Evolutionary conservation across 768 basidiomycete genomes (phyloP), one percentile per base, ranked within the genome.

Genomic region (Kwoniella newhampshirensis): DNA sequence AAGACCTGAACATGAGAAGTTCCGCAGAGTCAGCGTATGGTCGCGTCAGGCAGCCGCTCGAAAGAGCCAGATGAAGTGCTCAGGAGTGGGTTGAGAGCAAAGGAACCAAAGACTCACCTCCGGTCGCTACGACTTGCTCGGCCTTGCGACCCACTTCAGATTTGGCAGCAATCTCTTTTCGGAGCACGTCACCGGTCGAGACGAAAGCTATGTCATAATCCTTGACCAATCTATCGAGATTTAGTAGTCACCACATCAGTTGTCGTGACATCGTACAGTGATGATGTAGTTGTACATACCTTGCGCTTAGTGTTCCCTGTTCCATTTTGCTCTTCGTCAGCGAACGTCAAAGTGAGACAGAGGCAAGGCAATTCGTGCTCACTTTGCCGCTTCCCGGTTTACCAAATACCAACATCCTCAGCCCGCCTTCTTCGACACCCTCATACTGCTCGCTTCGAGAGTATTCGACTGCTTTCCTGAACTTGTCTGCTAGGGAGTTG

Each of bases 341-440:
- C 36, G 6, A 30, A 7, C 3, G 7, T 3, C 3, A 41, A 7
- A 44, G 6, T 5, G 42, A 44, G 13, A 3, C 18, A 44, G 23
- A 27, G 27, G 7, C 30, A 12, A 36, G n/a, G n/a, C n/a, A n/a
- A n/a, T n/a, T n/a, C 20, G 5, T 13, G 39, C 61, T 46, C 41
- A 66, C 65, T 64, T 65, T 71, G 11, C 67, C 62, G 64, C 73
- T 72, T 5, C 75, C 77, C 11, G 77, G 77, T 59, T 77, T 77
- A 13, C 77, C 77, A 63, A 78, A 78, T 37, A 78, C 63, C 49
- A 78, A 56, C 67, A 77, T 71, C 43, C 77, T 57, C 47, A 76
- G 49, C 13, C 73, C 72, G 18, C 52, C 46, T 28, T 74, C 71
- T 45, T 54, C 50, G 11, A 54, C 52, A 25, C 63, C 66, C 40